Percentiles rank a stretch among this genome's conserved stretches.
Conservation (phyloP, 140 eudicot species). For the Cichorium intybus region DNA sequence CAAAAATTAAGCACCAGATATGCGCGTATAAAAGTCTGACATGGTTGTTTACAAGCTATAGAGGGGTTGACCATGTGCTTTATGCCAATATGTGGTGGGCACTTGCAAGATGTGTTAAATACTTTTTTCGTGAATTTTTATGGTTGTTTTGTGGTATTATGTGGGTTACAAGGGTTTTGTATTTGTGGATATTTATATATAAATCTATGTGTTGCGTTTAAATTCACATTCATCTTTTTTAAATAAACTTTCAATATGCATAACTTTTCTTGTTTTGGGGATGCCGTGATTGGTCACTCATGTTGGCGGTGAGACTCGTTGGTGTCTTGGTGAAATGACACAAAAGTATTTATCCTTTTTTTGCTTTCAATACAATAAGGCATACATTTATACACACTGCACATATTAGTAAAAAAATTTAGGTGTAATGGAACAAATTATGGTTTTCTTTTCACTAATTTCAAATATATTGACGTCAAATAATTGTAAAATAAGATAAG, state of each 20-base stretch:
- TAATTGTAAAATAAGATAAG: too few relatives aligned
- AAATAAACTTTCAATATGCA: background rate
- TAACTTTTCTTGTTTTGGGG: too few relatives aligned
- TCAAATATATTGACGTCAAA: too few relatives aligned
- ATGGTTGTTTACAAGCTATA: conserved; percentile 9
- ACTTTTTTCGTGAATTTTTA: conserved; percentile 11
- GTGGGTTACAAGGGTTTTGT: background rate
- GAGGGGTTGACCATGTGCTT: background rate
- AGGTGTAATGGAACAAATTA: too few relatives aligned
- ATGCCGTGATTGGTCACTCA: too few relatives aligned
- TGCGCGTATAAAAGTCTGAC: conserved; percentile 5
- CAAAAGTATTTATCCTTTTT: too few relatives aligned
- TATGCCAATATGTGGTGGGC: background rate
- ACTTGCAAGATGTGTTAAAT: conserved; percentile 1
- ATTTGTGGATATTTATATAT: conserved; percentile 4
- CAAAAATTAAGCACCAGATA: conserved; percentile 4
- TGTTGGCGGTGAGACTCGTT: too few relatives aligned
- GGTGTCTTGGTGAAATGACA: too few relatives aligned
- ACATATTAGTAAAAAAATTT: too few relatives aligned
- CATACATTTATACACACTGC: too few relatives aligned
- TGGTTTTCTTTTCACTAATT: too few relatives aligned
- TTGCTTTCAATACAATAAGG: too few relatives aligned
- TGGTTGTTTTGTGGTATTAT: conserved; percentile 1
- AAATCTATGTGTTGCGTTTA: background rate
- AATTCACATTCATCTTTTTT: background rate